Percentiles rank a stretch among this genome's conserved stretches.
Evolutionary conservation across 345 rosid species (phyloP).

Genomic region (Mallotus nudiflorus): DNA sequence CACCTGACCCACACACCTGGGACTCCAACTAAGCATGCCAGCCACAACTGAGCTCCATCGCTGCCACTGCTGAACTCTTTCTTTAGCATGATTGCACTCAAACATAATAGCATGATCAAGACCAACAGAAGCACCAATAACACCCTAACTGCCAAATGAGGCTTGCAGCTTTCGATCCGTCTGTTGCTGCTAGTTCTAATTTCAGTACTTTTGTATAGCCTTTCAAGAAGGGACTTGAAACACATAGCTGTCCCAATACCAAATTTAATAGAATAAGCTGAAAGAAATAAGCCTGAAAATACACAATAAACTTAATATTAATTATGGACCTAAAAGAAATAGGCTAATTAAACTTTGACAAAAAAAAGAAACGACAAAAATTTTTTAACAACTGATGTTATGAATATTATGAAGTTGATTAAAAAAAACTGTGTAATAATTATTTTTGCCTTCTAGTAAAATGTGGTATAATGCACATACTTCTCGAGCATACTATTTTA

Average conservation of each 20-base stretch:
- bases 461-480: too few relatives aligned
- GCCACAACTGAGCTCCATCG: conserved; percentile 61
- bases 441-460: too few relatives aligned
- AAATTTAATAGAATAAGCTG: conserved; percentile 63
- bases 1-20: conserved; percentile 97
- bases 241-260: conserved; percentile 87
- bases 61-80: conserved; percentile 49
- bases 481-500: too few relatives aligned
- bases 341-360: too few relatives aligned
- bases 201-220: conserved; percentile 15
- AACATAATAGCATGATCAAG: conserved; percentile 43
- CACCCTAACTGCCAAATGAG: conserved; percentile 42
- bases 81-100: conserved; percentile 45
- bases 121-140: conserved; percentile 46
- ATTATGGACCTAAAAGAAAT: too few relatives aligned
- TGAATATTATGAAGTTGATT: too few relatives aligned
- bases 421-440: too few relatives aligned
- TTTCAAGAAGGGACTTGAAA: conserved; percentile 51
- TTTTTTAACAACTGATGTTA: too few relatives aligned
- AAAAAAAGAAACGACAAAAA: too few relatives aligned
- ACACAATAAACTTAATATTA: too few relatives aligned
- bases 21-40: conserved; percentile 73
- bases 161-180: conserved; percentile 40
- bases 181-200: conserved; percentile 21
- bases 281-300: conserved; percentile 71